Percentiles rank a stretch among this genome's conserved stretches.
phyloP scores from a whole-genome alignment of 768 basidiomycete species.

The Lentinula guzmanii region DNA sequence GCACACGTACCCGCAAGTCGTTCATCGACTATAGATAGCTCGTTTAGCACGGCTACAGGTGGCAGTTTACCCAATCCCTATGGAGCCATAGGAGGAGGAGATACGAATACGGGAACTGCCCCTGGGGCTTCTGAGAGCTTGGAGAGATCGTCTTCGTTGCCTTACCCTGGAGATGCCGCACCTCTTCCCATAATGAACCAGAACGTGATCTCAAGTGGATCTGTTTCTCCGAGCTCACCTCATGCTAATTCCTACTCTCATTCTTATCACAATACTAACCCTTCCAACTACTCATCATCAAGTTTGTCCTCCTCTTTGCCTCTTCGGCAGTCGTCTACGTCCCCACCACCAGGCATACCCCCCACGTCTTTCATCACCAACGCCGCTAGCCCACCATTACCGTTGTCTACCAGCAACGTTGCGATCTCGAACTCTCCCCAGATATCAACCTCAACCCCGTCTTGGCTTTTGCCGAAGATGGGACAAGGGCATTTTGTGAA shows the following conservation, averaged over 20 bases:
- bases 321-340: too few relatives aligned
- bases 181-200: too few relatives aligned
- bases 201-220: background rate
- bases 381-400: background rate
- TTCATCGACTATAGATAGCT: background rate
- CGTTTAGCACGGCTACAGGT: background rate
- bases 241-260: too few relatives aligned
- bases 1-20: background rate
- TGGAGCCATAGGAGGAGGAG: background rate
- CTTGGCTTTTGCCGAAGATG: conserved; percentile 5
- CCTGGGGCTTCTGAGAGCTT: background rate
- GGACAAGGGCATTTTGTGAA: background rate
- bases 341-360: background rate
- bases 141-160: background rate
- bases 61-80: conserved; percentile 3
- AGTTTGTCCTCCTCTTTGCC: too few relatives aligned
- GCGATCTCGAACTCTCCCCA: background rate
- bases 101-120: background rate
- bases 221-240: background rate
- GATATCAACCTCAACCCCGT: background rate
- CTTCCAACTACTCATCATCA: too few relatives aligned
- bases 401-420: background rate
- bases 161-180: background rate
- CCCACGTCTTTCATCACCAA: background rate
- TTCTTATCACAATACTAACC: too few relatives aligned